These are phyloP conservation scores for Erodium texanum DNA, from an alignment of 441 rosid genomes.

Conservation along the genomic window DNA sequence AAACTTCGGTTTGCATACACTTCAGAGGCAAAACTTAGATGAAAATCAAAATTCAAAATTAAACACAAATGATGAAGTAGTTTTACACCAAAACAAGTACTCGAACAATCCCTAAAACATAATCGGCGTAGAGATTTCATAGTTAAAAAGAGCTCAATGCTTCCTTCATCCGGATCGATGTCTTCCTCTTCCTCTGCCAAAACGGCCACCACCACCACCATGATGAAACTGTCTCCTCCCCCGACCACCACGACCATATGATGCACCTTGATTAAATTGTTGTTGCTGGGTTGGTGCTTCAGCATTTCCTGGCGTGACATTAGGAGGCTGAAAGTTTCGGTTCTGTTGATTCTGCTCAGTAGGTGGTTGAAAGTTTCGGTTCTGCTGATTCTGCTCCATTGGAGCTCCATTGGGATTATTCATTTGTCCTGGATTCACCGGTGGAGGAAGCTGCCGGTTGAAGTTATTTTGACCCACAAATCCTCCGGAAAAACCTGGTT, in stretches of 20 bases:
- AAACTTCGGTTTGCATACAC: too few relatives aligned
- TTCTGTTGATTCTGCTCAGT: conserved; percentile 19
- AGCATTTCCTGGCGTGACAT: conserved; percentile 13
- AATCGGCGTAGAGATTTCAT: not conserved
- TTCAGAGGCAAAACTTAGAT: not conserved
- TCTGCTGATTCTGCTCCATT: conserved; percentile 17
- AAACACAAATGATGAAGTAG: conserved; percentile 1
- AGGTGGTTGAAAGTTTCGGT: conserved; percentile 20
- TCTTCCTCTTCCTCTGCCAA: conserved; percentile 31
- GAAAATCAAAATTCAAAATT: not conserved
- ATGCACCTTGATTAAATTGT: conserved; percentile 37
- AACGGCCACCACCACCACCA: conserved; percentile 36
- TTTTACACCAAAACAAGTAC: not conserved
- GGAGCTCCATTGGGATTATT: conserved; percentile 17
- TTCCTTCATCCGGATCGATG: conserved; percentile 18
- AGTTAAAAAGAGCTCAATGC: not conserved
- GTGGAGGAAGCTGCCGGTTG: conserved; percentile 35
- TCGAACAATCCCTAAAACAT: not conserved
- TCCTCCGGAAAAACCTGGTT: conserved; percentile 31
- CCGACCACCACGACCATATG: conserved; percentile 30
- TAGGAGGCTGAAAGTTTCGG: conserved; percentile 20
- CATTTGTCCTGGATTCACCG: conserved; percentile 27
- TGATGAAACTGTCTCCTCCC: conserved; percentile 32
- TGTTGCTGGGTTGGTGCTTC: conserved; percentile 26
- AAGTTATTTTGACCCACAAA: conserved; percentile 40